Evolutionary conservation across 192 early-diverging fungal species (phyloP), one percentile per base, ranked within the genome.

Genomic region (Gonapodya sp.): DNA sequence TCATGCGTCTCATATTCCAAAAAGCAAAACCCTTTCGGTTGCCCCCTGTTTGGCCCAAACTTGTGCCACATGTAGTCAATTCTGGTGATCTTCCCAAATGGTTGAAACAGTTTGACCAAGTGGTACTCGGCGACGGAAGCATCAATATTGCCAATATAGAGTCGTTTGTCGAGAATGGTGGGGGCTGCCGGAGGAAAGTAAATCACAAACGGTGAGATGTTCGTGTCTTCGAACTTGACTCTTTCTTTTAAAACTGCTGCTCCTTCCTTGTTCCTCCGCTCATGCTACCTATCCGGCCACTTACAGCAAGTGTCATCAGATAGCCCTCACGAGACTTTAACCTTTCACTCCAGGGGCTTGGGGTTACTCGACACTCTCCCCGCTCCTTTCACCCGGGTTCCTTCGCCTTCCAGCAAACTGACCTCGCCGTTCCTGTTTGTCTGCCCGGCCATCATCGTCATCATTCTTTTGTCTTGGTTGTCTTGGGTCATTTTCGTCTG

Each of bases 101-200:
- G 89, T 36, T 88, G 85, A 82, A 94, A 94, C 18, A 94, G 83
- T 81, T 91, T 90, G 64, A 93, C 79, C n/a, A 94, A 83, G 35
- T 84, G 83, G 84, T 91, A 91, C 89, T 94, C 93, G 36, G 92
- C 88, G 32, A 93, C 82, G 0, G 87, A 82, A 34, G 89, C 84
- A 80, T 92, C 89, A 35, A 92, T 84, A 78, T 93, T 93, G 79
- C 93, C 91, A 64, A 94, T 88, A 82, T 91, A 94, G 73, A 94
- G 84, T 34, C 92, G 86, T 82, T 88, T 77, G 30, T 18, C 75
- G 31, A 32, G 18, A 33, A 34, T 77, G 8, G 30, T 77, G 18
- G 75, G 75, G 75, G 30, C 75, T 18, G 75, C 30, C 8, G 31
- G 75, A 77, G 75, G 75, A n/a, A n/a, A n/a, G n/a, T n/a, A n/a